phyloP scores from a whole-genome alignment of 257 asterid genomes.

The Apocynum venetum region DNA sequence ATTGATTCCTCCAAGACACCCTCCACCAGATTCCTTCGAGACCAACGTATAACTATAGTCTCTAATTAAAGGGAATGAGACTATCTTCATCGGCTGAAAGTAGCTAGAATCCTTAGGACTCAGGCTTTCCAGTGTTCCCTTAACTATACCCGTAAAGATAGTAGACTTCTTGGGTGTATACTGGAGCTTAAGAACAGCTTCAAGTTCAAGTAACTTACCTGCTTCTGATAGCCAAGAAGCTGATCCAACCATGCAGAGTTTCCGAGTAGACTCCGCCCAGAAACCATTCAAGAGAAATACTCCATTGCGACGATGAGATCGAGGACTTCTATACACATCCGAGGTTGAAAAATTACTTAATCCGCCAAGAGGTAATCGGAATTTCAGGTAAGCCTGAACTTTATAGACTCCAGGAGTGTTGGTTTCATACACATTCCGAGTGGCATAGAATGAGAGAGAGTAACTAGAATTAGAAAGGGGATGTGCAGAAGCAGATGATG shows the following conservation, averaged over 20 bases:
- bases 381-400: slow-evolving; percentile 30
- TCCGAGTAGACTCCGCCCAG: slow-evolving; percentile 49
- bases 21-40: slow-evolving; percentile 8
- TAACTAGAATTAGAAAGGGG: slow-evolving; percentile 5
- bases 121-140: slow-evolving; percentile 44
- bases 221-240: slow-evolving; percentile 21
- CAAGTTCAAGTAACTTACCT: slow-evolving; percentile 30
- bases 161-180: slow-evolving; percentile 25
- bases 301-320: neutral
- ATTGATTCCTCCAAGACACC: slow-evolving; percentile 12
- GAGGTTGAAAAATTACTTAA: slow-evolving; percentile 5
- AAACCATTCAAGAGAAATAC: slow-evolving; percentile 41
- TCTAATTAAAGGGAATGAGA: slow-evolving; percentile 25
- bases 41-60: slow-evolving; percentile 41
- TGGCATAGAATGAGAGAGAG: slow-evolving; percentile 21
- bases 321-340: slow-evolving; percentile 22
- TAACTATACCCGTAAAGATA: slow-evolving; percentile 33
- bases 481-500: slow-evolving; percentile 5
- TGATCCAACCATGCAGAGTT: slow-evolving; percentile 60
- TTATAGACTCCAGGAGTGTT: slow-evolving; percentile 27
- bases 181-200: slow-evolving; percentile 44
- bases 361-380: slow-evolving; percentile 18
- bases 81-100: slow-evolving; percentile 45
- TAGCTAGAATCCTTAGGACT: slow-evolving; percentile 20
- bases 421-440: slow-evolving; percentile 28